Evolutionary conservation across 1,139 yeast genomes (phyloP).

Genomic region (Sugiyamaella sp.): DNA sequence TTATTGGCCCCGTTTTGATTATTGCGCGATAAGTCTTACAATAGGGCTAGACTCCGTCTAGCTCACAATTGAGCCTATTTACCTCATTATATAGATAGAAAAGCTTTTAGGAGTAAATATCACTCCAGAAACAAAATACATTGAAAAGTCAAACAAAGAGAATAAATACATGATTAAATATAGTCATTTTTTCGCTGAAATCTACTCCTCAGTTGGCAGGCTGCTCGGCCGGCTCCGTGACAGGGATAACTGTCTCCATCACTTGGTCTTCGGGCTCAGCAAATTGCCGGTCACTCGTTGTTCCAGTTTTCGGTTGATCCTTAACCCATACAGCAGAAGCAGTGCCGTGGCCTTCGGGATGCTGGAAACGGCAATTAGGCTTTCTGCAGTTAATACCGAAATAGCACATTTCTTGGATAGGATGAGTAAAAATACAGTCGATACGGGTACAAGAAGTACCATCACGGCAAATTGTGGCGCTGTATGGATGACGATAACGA

Average conservation of each 20-base stretch:
- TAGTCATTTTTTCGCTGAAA: slow-evolving; percentile 5
- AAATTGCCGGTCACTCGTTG: slow-evolving; percentile 64
- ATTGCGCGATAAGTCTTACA: too few species aligned
- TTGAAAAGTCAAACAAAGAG: slow-evolving; percentile 15
- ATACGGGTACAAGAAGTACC: slow-evolving; percentile 76
- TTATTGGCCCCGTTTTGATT: too few species aligned
- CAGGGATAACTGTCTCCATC: slow-evolving; percentile 59
- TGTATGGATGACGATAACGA: slow-evolving; percentile 81
- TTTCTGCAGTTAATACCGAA: slow-evolving; percentile 76
- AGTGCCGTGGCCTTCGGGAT: slow-evolving; percentile 60
- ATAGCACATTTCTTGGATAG: slow-evolving; percentile 75
- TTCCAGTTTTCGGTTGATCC: slow-evolving; percentile 52
- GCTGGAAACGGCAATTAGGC: slow-evolving; percentile 68
- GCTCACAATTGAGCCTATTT: too few species aligned
- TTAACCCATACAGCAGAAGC: slow-evolving; percentile 12
- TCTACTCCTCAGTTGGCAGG: slow-evolving; percentile 7
- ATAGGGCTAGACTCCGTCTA: too few species aligned
- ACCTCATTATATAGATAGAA: too few species aligned
- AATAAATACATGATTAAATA: slow-evolving; percentile 18
- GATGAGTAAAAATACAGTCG: slow-evolving; percentile 84
- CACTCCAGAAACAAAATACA: slow-evolving; percentile 8
- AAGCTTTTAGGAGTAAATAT: neutral
- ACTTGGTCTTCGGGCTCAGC: slow-evolving; percentile 79
- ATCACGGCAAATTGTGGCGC: slow-evolving; percentile 73
- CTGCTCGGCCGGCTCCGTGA: slow-evolving; percentile 29